Conservation (phyloP, 2,329 filamentous ascomycete genomes). For the Aureobasidium lini region DNA sequence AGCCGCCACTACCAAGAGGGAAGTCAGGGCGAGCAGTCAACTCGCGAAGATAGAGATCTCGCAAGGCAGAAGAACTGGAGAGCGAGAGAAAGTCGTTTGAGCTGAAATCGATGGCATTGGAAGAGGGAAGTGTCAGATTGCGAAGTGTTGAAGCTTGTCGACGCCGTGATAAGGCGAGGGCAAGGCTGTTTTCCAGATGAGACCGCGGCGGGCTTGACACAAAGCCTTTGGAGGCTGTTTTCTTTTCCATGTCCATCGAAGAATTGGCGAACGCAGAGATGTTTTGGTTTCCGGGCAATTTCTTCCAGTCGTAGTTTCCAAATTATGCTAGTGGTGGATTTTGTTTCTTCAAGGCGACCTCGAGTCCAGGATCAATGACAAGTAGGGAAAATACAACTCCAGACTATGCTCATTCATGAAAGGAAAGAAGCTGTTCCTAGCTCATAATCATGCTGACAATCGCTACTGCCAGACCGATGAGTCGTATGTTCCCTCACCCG, state of each 20-base stretch:
- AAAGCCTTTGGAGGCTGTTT: not conserved
- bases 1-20: slow-evolving; percentile 51
- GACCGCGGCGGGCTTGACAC: not conserved
- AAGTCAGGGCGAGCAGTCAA: slow-evolving; percentile 30
- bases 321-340: not conserved
- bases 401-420: not conserved
- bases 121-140: slow-evolving; percentile 38
- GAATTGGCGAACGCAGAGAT: not conserved
- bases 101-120: slow-evolving; percentile 48
- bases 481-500: not conserved
- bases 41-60: slow-evolving; percentile 41
- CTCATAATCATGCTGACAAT: not conserved
- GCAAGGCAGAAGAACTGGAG: slow-evolving; percentile 40
- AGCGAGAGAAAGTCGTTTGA: slow-evolving; percentile 61
- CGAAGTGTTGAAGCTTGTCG: slow-evolving; percentile 39
- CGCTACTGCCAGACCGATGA: not conserved
- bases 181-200: slow-evolving; percentile 21
- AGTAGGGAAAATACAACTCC: not conserved
- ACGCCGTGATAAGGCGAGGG: slow-evolving; percentile 30
- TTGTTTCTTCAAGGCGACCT: not conserved
- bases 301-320: not conserved
- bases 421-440: not conserved
- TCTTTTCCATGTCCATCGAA: not conserved
- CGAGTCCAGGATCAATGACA: not conserved
- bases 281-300: not conserved